These are phyloP conservation scores for Monilinia polystroma DNA, from an alignment of 2,329 filamentous ascomycete species.

Conservation along the genomic window DNA sequence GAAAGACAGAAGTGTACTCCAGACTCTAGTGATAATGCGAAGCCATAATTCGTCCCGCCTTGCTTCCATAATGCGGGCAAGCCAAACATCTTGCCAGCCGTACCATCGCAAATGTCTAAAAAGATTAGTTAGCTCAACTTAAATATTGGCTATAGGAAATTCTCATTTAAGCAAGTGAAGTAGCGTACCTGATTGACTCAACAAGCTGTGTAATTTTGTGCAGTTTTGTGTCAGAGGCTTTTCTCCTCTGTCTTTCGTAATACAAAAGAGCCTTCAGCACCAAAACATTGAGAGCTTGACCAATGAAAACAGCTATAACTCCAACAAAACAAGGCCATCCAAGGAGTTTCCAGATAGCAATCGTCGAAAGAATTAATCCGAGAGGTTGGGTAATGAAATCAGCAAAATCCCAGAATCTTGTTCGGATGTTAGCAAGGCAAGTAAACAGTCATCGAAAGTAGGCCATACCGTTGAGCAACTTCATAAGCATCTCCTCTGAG, in stretches of 20 bases:
- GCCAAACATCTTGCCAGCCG: constrained; percentile 77
- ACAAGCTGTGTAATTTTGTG: constrained; percentile 84
- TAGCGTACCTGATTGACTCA: constrained; percentile 47
- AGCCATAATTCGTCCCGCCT: constrained; percentile 66
- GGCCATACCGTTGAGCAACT: constrained; percentile 58
- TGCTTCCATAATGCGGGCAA: constrained; percentile 65
- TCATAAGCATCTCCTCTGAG: constrained; percentile 67
- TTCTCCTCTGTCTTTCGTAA: constrained; percentile 69
- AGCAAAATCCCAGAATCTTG: constrained; percentile 80
- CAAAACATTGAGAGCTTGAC: constrained; percentile 67
- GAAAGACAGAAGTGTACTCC: constrained; percentile 62
- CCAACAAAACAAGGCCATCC: constrained; percentile 78
- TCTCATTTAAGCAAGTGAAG: background rate
- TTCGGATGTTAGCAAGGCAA: background rate
- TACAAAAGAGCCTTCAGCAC: constrained; percentile 65
- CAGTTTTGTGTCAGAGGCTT: constrained; percentile 73
- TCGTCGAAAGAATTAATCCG: constrained; percentile 70
- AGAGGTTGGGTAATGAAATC: constrained; percentile 73
- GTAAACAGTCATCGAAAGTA: background rate
- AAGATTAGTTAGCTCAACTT: background rate
- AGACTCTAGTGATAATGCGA: constrained; percentile 62
- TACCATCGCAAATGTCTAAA: constrained; percentile 43
- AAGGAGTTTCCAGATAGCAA: constrained; percentile 74
- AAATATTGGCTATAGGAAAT: too few species aligned
- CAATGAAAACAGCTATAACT: constrained; percentile 64